phyloP scores from a whole-genome alignment of 1,284 basidiomycete species.

The Austroboletus olivaceoglutinosus region DNA sequence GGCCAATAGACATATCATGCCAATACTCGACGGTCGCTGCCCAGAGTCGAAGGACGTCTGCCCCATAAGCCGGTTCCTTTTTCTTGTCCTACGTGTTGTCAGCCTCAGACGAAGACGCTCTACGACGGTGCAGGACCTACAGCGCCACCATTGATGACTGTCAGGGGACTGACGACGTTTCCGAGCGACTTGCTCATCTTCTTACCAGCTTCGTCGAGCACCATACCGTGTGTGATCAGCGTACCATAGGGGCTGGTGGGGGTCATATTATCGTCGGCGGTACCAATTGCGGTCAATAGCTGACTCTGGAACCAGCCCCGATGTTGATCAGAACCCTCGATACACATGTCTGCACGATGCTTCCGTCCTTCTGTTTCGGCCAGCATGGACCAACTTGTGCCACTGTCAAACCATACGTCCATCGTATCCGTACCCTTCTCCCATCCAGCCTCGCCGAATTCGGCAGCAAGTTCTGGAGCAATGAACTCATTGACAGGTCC shows the following conservation, averaged over 20 bases:
- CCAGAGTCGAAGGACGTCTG: constrained; percentile 91
- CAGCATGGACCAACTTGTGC: constrained; percentile 90
- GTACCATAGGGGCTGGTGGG: constrained; percentile 70
- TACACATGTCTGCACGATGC: constrained; percentile 79
- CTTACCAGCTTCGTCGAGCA: constrained; percentile 85
- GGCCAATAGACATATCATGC: constrained; percentile 84
- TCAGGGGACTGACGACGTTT: constrained; percentile 87
- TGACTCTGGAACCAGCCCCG: constrained; percentile 99
- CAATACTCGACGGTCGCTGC: constrained; percentile 90
- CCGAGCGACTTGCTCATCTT: constrained; percentile 99
- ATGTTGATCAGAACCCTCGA: constrained; percentile 98
- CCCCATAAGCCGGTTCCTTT: constrained; percentile 76
- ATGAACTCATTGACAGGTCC: constrained; percentile 84
- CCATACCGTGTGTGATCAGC: constrained; percentile 96
- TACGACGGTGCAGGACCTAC: constrained; percentile 43
- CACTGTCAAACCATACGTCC: constrained; percentile 99
- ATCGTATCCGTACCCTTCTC: constrained; percentile 89
- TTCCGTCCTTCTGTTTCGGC: constrained; percentile 31
- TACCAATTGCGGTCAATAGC: constrained; percentile 79
- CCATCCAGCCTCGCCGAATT: constrained; percentile 51
- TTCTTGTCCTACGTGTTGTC: constrained; percentile 54
- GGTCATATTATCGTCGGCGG: constrained; percentile 34
- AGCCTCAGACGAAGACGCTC: neutral
- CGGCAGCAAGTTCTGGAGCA: constrained; percentile 52
- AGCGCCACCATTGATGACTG: constrained; percentile 75